Evolutionary conservation across 2,329 filamentous ascomycete species (phyloP).

Genomic region (Aplosporella prunicola): DNA sequence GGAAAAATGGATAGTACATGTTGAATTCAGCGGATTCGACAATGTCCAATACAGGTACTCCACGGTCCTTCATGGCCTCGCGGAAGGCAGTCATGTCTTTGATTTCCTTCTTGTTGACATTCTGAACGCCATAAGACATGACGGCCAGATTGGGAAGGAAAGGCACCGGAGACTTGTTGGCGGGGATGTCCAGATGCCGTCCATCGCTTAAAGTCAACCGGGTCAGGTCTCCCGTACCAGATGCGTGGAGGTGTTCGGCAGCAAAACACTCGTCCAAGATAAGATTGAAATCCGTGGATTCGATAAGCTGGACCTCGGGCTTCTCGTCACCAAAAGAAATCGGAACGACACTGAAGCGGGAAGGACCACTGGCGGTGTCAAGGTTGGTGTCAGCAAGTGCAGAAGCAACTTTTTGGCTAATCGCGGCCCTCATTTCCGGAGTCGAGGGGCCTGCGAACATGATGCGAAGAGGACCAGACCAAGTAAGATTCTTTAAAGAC

Average conservation of each 20-base stretch:
- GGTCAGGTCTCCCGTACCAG: too few relatives aligned
- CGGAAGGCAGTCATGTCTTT: slow-evolving; percentile 12
- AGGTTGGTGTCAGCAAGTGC: too few relatives aligned
- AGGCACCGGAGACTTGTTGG: too few relatives aligned
- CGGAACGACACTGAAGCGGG: slow-evolving; percentile 26
- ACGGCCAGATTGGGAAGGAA: slow-evolving; percentile 4
- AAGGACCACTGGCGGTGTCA: slow-evolving; percentile 10
- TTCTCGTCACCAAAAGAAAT: slow-evolving; percentile 12
- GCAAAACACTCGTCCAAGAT: too few relatives aligned
- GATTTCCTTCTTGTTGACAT: background rate
- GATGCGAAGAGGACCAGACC: slow-evolving; percentile 6
- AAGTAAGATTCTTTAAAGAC: background rate
- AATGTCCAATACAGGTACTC: slow-evolving; percentile 24
- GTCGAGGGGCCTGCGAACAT: slow-evolving; percentile 5
- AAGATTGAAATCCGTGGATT: slow-evolving; percentile 22
- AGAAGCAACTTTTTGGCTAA: too few relatives aligned
- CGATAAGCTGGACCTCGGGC: slow-evolving; percentile 15
- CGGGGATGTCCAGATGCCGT: background rate
- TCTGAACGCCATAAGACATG: slow-evolving; percentile 3
- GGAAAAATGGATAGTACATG: too few relatives aligned
- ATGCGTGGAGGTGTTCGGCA: too few relatives aligned
- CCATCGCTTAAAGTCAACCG: slow-evolving; percentile 22
- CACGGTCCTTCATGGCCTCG: slow-evolving; percentile 17
- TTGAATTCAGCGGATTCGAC: too few relatives aligned
- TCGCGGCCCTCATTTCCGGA: too few relatives aligned